Conservation (phyloP, 1,139 yeast genomes). For the Starmera stellimalicola region DNA sequence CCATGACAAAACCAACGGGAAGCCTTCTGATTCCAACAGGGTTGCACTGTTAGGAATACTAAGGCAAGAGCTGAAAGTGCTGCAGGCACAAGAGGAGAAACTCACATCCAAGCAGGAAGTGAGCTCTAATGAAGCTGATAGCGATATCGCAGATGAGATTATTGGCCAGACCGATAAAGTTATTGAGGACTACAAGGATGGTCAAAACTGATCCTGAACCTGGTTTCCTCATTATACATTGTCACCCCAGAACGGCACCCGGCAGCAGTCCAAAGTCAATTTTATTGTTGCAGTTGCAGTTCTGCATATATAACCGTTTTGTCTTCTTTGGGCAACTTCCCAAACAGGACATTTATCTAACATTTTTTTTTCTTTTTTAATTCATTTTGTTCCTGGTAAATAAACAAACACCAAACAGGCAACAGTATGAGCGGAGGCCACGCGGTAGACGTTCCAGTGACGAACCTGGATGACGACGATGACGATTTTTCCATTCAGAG, state of each 20-base stretch:
- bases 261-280: too few species aligned
- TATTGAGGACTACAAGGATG: too few species aligned
- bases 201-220: too few species aligned
- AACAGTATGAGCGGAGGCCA: constrained; percentile 17
- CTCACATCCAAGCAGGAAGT: too few species aligned
- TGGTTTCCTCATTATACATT: too few species aligned
- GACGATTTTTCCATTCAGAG: constrained; percentile 28
- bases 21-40: neutral
- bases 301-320: too few species aligned
- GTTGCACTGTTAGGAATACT: neutral
- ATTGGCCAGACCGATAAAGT: too few species aligned
- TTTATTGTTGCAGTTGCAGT: too few species aligned
- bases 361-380: neutral
- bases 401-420: neutral
- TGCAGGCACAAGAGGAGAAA: neutral
- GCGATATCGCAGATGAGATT: too few species aligned
- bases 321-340: neutral
- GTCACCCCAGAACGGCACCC: too few species aligned
- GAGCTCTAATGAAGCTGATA: too few species aligned
- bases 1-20: neutral
- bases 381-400: neutral
- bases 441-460: constrained; percentile 46
- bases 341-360: too few species aligned
- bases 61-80: neutral
- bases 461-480: constrained; percentile 45